phyloP scores from a whole-genome alignment of 768 basidiomycete species.

The Roridomyces roridus region DNA sequence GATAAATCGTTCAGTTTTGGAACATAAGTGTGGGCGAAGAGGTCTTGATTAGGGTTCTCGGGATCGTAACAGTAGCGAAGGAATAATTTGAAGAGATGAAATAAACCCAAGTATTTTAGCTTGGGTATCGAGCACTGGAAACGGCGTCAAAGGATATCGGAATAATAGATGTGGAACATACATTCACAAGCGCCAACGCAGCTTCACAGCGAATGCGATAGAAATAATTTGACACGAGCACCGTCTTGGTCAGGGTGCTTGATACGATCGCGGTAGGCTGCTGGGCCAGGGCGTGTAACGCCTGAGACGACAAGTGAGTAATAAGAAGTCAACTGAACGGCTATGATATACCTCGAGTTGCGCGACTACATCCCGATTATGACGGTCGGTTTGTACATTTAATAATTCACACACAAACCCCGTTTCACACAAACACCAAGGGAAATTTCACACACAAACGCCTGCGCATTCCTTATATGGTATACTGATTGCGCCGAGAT shows the following conservation, averaged over 20 bases:
- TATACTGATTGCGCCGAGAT: too few species aligned
- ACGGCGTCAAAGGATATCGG: constrained; percentile 6
- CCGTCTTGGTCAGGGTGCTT: constrained; percentile 90
- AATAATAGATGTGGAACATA: constrained; percentile 39
- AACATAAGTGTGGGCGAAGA: constrained; percentile 89
- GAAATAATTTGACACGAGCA: constrained; percentile 94
- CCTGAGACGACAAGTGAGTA: constrained; percentile 55
- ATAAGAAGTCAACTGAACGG: neutral
- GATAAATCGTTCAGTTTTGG: constrained; percentile 95
- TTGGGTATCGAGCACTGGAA: constrained; percentile 81
- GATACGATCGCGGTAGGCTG: constrained; percentile 87
- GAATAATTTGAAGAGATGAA: constrained; percentile 96
- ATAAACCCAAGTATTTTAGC: constrained; percentile 89
- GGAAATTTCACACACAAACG: too few species aligned
- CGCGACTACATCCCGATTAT: constrained; percentile 96
- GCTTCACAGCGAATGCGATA: constrained; percentile 97
- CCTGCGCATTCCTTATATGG: too few species aligned
- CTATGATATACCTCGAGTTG: constrained; percentile 75
- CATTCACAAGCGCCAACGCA: constrained; percentile 80
- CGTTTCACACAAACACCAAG: too few species aligned
- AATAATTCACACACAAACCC: too few species aligned
- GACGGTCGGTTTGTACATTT: too few species aligned
- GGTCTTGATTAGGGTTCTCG: constrained; percentile 78
- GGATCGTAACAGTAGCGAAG: constrained; percentile 90
- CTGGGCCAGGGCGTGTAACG: constrained; percentile 83